These are phyloP conservation scores for Taphrina confusa DNA, from an alignment of 1,139 yeast species.

Conservation along the genomic window DNA sequence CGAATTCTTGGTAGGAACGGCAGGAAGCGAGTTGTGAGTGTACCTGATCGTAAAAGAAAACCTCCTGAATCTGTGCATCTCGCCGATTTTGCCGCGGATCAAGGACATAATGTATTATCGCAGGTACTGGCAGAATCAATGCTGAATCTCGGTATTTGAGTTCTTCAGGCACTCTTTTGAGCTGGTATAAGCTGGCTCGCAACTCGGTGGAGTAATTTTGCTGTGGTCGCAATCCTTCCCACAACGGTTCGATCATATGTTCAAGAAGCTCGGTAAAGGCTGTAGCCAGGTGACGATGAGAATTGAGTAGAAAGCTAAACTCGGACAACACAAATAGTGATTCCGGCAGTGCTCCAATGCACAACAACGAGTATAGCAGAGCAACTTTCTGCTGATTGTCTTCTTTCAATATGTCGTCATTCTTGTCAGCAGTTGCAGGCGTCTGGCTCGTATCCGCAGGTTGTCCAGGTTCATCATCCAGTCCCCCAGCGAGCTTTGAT, in stretches of 20 bases:
- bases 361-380: slow-evolving; percentile 58
- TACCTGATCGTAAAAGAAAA: slow-evolving; percentile 56
- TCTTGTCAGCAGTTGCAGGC: slow-evolving; percentile 14
- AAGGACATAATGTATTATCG: background rate
- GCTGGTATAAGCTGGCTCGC: slow-evolving; percentile 13
- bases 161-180: slow-evolving; percentile 28
- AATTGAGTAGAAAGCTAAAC: slow-evolving; percentile 63
- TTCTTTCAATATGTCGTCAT: background rate
- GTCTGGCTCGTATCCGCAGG: slow-evolving; percentile 29
- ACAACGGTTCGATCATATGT: slow-evolving; percentile 57
- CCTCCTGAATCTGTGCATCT: slow-evolving; percentile 37
- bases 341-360: slow-evolving; percentile 66
- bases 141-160: slow-evolving; percentile 29
- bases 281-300: slow-evolving; percentile 57
- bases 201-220: slow-evolving; percentile 3
- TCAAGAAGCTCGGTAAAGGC: slow-evolving; percentile 56
- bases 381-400: slow-evolving; percentile 47
- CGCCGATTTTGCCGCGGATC: slow-evolving; percentile 12
- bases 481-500: slow-evolving; percentile 82
- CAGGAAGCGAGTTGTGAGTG: slow-evolving; percentile 23
- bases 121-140: slow-evolving; percentile 10
- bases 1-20: slow-evolving; percentile 52
- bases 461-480: slow-evolving; percentile 56
- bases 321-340: slow-evolving; percentile 60
- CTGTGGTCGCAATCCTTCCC: slow-evolving; percentile 42